Percentiles rank a stretch among this genome's conserved stretches.
Conservation (phyloP, 768 basidiomycete species). For the Naematelia encephala region DNA sequence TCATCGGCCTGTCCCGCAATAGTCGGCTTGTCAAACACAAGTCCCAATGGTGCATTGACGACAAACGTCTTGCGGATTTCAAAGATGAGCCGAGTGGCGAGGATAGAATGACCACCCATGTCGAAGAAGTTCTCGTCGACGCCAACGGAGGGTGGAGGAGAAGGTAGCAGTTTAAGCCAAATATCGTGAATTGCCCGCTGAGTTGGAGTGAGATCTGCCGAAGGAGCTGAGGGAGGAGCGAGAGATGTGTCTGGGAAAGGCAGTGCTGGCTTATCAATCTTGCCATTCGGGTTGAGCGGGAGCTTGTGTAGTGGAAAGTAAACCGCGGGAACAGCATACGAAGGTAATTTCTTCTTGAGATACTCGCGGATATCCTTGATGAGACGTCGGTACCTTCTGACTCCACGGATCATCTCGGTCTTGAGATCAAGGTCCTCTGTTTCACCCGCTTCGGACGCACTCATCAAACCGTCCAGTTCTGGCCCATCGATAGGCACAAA, state of each 20-base stretch:
- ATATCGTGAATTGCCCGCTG: conserved; percentile 78
- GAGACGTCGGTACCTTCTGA: conserved; percentile 75
- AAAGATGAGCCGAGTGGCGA: conserved; percentile 94
- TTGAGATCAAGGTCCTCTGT: conserved; percentile 57
- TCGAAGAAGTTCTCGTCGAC: conserved; percentile 96
- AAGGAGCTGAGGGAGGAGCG: conserved; percentile 53
- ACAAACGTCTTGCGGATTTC: conserved; percentile 91
- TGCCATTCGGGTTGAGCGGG: conserved; percentile 98
- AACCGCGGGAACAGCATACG: conserved; percentile 90
- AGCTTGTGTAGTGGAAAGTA: conserved; percentile 91
- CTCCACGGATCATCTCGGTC: conserved; percentile 67
- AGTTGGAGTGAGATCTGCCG: conserved; percentile 61
- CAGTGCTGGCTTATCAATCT: conserved; percentile 95
- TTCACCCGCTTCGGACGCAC: conserved; percentile 46
- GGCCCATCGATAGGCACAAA: conserved; percentile 79
- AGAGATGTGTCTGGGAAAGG: conserved; percentile 97
- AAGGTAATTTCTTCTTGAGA: conserved; percentile 92
- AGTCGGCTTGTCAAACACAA: conserved; percentile 88
- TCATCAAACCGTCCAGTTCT: conserved; percentile 63
- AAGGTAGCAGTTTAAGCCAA: conserved; percentile 78
- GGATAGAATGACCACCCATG: conserved; percentile 94
- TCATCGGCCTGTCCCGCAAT: conserved; percentile 70
- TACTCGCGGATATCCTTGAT: conserved; percentile 94
- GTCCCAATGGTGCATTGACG: conserved; percentile 80
- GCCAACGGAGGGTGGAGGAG: conserved; percentile 71